phyloP scores from a whole-genome alignment of 805 yeast genomes.

The Starmerella bombicola region DNA sequence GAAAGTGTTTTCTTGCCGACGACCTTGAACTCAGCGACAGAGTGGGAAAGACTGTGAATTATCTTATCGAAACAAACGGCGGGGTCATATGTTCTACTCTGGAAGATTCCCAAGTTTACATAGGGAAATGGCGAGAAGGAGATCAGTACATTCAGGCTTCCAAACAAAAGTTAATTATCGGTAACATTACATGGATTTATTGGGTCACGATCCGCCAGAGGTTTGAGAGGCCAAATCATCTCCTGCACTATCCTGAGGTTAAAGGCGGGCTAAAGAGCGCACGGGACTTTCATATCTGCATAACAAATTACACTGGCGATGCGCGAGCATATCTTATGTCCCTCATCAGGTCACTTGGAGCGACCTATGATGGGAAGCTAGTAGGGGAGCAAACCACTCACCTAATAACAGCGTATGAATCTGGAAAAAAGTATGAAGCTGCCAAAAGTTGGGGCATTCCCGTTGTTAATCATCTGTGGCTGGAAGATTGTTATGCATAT shows the following conservation, averaged over 20 bases:
- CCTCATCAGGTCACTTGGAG: conserved; percentile 60
- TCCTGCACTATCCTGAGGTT: conserved; percentile 63
- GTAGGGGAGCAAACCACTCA: conserved; percentile 56
- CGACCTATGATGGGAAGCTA: conserved; percentile 52
- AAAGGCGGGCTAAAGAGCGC: conserved; percentile 41
- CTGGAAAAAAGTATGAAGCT: conserved; percentile 65
- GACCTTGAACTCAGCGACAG: conserved; percentile 46
- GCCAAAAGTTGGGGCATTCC: conserved; percentile 57
- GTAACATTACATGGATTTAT: conserved; percentile 66
- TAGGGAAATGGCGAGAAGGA: conserved; percentile 55
- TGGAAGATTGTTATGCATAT: conserved; percentile 61
- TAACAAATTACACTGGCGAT: conserved; percentile 77
- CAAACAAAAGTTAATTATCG: conserved; percentile 36
- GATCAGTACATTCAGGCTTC: conserved; percentile 40
- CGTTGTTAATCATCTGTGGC: conserved; percentile 73
- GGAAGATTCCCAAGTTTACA: conserved; percentile 35
- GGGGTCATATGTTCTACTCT: conserved; percentile 36
- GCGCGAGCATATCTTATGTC: conserved; percentile 60
- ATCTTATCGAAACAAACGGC: conserved; percentile 41
- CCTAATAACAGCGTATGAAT: conserved; percentile 51
- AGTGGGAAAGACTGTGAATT: conserved; percentile 31
- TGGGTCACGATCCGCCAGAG: conserved; percentile 44
- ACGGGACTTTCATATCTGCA: conserved; percentile 44
- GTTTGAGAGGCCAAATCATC: conserved; percentile 46
- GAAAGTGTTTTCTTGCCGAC: conserved; percentile 38